Evolutionary conservation across 306 rosid genomes (phyloP), one percentile per base, ranked within the genome.

Genomic region (Hippophae rhamnoides): DNA sequence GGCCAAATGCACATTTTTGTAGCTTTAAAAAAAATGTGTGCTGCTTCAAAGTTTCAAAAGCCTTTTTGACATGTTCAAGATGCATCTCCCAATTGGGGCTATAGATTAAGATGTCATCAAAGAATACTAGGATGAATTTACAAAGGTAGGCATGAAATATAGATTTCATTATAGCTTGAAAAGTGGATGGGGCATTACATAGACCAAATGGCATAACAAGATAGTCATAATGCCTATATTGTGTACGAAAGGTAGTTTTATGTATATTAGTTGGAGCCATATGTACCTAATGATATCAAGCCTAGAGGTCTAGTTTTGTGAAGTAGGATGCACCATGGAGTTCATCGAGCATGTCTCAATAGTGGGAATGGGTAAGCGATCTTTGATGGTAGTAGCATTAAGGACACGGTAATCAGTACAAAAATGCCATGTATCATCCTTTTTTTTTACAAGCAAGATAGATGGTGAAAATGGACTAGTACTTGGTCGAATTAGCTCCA

Each of bases 291-390:
- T 58, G 27, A 23, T 58, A 42, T 5, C 50, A 10, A 4, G 27
- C 41, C 10, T 0, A 9, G 5, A 43, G 7, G 3, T 58, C 62
- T 4, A 14, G 23, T 44, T 58, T 58, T 0, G 62, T 42, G 44
- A 58, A 43, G 1, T 12, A 43, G 0, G 3, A 1, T 4, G 62
- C 41, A 5, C 51, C 51, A 5, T 43, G 51, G 9, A 58, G 11
- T 23, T 52, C 56, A 13, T 52, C 56, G 1, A 52, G 56, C 56
- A 14, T 52, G 10, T 58, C 62, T 58, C 62, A 4, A 58, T 43
- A 8, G 14, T 23, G 0, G n/a, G 41, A 14, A 58, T 58, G 0
- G 38, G 62, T 3, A 43, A 58, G 0, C 13, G 47, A 9, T 58
- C n/a, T 1, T 58, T 58, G 38, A 58, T 43, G 5, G 41, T 58